These are phyloP conservation scores for Naumovozyma castellii DNA, from an alignment of 805 yeast species.

Conservation along the genomic window DNA sequence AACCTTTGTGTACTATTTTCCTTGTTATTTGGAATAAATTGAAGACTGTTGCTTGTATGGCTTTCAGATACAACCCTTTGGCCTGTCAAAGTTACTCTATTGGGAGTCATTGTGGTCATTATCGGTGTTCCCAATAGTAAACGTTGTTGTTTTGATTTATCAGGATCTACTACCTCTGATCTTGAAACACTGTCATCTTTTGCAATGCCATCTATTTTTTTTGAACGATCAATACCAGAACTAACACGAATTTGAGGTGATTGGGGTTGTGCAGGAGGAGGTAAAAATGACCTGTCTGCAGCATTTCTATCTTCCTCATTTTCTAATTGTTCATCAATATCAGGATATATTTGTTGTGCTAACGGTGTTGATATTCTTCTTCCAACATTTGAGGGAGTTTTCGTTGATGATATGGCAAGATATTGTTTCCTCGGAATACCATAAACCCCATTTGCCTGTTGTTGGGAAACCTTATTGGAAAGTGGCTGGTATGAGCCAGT, in stretches of 20 bases:
- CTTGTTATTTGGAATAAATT: not conserved
- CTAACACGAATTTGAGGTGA: constrained; percentile 29
- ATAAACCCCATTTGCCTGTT: not conserved
- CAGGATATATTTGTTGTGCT: constrained; percentile 30
- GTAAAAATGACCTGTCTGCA: constrained; percentile 24
- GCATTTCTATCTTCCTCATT: constrained; percentile 18
- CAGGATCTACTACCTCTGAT: constrained; percentile 28
- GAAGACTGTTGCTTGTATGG: constrained; percentile 1
- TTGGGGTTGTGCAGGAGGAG: constrained; percentile 26
- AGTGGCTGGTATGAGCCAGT: constrained; percentile 7
- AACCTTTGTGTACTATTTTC: not conserved
- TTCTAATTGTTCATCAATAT: constrained; percentile 7
- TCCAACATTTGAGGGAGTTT: constrained; percentile 1
- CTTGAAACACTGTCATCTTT: constrained; percentile 29
- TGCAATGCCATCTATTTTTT: constrained; percentile 19
- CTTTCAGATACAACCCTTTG: constrained; percentile 13
- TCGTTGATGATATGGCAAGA: not conserved
- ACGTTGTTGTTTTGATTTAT: constrained; percentile 24
- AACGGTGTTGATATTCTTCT: constrained; percentile 30
- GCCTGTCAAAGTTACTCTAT: constrained; percentile 11
- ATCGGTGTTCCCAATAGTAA: constrained; percentile 23
- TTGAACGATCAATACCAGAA: constrained; percentile 21
- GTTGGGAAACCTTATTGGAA: not conserved
- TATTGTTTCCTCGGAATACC: not conserved
- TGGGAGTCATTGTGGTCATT: constrained; percentile 18